Evolutionary conservation across 2,329 filamentous ascomycete genomes (phyloP).

Genomic region (Cladobotryum protrusum): DNA sequence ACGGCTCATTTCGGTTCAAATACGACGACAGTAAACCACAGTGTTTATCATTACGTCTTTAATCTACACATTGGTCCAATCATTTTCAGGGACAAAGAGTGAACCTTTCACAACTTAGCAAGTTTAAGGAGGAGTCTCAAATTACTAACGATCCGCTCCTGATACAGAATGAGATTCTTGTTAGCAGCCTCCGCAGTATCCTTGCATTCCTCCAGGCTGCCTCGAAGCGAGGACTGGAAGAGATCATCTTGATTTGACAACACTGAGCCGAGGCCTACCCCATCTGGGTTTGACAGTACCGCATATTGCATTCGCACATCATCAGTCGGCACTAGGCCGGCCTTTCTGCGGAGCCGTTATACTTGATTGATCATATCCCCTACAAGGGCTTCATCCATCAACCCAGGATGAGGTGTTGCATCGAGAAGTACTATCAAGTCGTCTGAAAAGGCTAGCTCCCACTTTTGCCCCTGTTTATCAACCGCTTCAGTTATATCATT

Average conservation of each 20-base stretch:
- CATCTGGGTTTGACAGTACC: constrained; percentile 68
- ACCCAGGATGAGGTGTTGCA: constrained; percentile 58
- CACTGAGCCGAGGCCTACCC: constrained; percentile 58
- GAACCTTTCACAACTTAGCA: too few relatives aligned
- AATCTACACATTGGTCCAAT: too few relatives aligned
- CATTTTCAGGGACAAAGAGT: too few relatives aligned
- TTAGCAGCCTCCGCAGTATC: too few relatives aligned
- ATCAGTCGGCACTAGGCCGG: constrained; percentile 75
- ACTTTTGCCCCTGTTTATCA: constrained; percentile 7
- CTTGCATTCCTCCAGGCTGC: not conserved
- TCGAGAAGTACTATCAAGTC: too few relatives aligned
- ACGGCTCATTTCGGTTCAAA: too few relatives aligned
- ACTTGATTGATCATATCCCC: constrained; percentile 83
- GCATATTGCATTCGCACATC: constrained; percentile 85
- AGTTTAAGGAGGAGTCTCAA: too few relatives aligned
- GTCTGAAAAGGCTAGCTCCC: constrained; percentile 18
- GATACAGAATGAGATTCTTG: too few relatives aligned
- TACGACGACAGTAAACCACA: too few relatives aligned
- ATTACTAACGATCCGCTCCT: too few relatives aligned
- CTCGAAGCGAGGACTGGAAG: not conserved
- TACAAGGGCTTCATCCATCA: constrained; percentile 70
- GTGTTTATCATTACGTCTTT: too few relatives aligned
- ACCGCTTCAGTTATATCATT: not conserved
- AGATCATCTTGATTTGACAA: constrained; percentile 47
- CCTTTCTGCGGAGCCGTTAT: constrained; percentile 82